These are phyloP conservation scores for Ormosia emarginata DNA, from an alignment of 306 rosid genomes.

Conservation along the genomic window DNA sequence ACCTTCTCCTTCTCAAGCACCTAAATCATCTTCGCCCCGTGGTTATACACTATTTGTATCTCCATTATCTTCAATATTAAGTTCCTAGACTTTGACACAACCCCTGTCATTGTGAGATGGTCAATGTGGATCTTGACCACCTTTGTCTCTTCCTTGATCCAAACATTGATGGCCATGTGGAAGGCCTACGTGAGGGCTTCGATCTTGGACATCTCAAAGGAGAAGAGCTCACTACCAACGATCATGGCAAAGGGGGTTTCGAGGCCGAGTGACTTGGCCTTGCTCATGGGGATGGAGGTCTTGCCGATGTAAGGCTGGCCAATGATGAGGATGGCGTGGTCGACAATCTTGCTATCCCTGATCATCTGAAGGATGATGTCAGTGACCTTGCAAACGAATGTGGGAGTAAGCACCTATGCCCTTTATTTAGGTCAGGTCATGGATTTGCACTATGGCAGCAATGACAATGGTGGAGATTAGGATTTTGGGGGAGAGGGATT, in stretches of 20 bases:
- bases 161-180: constrained; percentile 57
- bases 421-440: no score
- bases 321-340: constrained; percentile 54
- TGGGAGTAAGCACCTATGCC: no score
- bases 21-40: constrained; percentile 70
- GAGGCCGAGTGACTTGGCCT: constrained; percentile 64
- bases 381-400: constrained; percentile 51
- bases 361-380: constrained; percentile 69
- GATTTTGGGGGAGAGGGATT: no score
- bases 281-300: constrained; percentile 69
- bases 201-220: constrained; percentile 62
- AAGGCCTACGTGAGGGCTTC: constrained; percentile 66
- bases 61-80: constrained; percentile 60
- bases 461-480: no score
- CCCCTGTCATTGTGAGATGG: constrained; percentile 58
- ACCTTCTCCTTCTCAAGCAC: constrained; percentile 63
- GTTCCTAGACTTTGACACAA: constrained; percentile 63
- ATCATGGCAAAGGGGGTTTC: constrained; percentile 71
- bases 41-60: constrained; percentile 66
- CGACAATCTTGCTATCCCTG: constrained; percentile 58
- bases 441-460: no score
- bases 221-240: constrained; percentile 62
- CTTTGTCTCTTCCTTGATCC: constrained; percentile 68
- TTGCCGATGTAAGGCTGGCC: constrained; percentile 69
- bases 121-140: constrained; percentile 64